Evolutionary conservation across 139 green algal species (phyloP), one percentile per base, ranked within the genome.

Genomic region (Coelastrella sp.): DNA sequence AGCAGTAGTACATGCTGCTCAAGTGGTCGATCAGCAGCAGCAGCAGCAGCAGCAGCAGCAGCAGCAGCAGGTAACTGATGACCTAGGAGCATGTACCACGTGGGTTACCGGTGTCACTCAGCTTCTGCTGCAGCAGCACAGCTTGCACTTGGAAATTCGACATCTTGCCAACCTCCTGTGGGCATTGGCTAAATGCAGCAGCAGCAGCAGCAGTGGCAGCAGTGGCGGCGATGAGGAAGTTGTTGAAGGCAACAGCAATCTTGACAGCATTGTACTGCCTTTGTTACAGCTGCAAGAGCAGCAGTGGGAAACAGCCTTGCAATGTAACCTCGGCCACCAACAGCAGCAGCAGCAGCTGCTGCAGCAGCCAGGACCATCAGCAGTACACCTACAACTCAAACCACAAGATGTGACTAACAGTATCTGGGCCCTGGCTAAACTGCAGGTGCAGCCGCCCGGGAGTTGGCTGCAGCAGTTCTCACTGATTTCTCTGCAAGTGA

Each of bases 381-480:
- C 72, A 83, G 85, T 73, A 84, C n/a, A 57, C 22, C 58, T 22
- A 24, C 60, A 22, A 10, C 66, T 70, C 6, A 49, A 68, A 17
- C 58, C 85, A 1, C 91, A 93, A 82, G 89, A 91, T 61, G 75
- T 94, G 61, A 90, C 90, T 58, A 94, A 93, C 84, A 82, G 87
- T 17, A 19, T 94, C 7, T 95, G 93, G 93, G 89, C 86, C 7
- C 59, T 91, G 11, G 91, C 87, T 7, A 61, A 49, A 25, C 27
- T 93, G 80, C 78, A 83, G n/a, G 24, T 74, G 6, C 22, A 83
- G 7, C 91, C 91, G 5, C 59, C 78, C 7, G 4, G 12, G 8
- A 68, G 75, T 22, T 88, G 89, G 85, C 24, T 89, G 15, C 20
- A 78, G 27, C 78, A 72, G 20, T 85, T 91, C 11, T 90, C 78